A percentile compares a stretch with the other conserved stretches of the same genome.
These are phyloP conservation scores for Spiromyces aspiralis DNA, from an alignment of 371 early-diverging fungal species.

Conservation along the genomic window DNA sequence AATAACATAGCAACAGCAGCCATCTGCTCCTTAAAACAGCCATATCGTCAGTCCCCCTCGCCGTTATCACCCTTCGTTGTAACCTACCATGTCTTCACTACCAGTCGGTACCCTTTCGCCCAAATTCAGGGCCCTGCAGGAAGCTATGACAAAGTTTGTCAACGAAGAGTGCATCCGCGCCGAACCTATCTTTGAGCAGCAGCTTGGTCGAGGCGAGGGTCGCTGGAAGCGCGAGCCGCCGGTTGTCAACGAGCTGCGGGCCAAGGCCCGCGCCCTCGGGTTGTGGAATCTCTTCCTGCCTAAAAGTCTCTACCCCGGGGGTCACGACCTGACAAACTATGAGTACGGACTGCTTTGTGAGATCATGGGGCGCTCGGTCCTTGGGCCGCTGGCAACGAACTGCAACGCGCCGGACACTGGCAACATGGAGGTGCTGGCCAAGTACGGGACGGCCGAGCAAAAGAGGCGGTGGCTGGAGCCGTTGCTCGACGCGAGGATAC, in stretches of 20 bases:
- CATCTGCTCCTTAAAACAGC: too few relatives aligned
- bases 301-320: constrained; percentile 43
- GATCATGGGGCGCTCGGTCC: constrained; percentile 56
- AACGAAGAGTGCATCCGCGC: constrained; percentile 91
- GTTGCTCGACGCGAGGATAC: constrained; percentile 73
- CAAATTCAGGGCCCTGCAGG: too few relatives aligned
- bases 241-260: constrained; percentile 74
- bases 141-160: too few relatives aligned
- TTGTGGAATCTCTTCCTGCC: constrained; percentile 92
- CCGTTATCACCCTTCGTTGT: too few relatives aligned
- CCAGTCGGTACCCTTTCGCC: too few relatives aligned
- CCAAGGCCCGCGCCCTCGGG: constrained; percentile 69
- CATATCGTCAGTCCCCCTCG: too few relatives aligned
- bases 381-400: constrained; percentile 62
- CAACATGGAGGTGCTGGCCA: constrained; percentile 96
- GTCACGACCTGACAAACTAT: constrained; percentile 81
- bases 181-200: constrained; percentile 52
- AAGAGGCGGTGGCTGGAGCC: constrained; percentile 74
- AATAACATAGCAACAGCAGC: too few relatives aligned
- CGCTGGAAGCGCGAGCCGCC: constrained; percentile 38
- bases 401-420: constrained; percentile 96
- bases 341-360: constrained; percentile 88
- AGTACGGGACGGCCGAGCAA: constrained; percentile 78
- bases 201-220: constrained; percentile 59
- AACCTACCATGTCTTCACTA: too few relatives aligned